phyloP scores from a whole-genome alignment of 768 basidiomycete species.

The Leucogyrophana mollusca region DNA sequence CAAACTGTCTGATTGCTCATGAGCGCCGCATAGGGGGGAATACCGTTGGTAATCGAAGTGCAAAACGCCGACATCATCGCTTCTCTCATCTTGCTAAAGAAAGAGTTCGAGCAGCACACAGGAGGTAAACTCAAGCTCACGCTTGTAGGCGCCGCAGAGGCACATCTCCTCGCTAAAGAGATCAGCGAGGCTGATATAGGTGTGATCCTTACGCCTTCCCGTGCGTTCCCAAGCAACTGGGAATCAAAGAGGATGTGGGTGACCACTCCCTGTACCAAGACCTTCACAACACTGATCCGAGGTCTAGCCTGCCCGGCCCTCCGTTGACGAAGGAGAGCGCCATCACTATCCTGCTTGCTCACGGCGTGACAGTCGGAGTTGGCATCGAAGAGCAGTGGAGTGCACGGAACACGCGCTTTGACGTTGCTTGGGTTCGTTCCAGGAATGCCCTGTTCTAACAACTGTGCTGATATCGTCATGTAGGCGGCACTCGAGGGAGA shows the following conservation, averaged over 20 bases:
- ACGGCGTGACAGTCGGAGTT: conserved; percentile 65
- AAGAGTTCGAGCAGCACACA: conserved; percentile 42
- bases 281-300: neutral
- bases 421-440: conserved; percentile 52
- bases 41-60: conserved; percentile 66
- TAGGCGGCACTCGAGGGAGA: conserved; percentile 35
- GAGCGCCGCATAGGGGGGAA: conserved; percentile 39
- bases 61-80: conserved; percentile 78
- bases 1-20: conserved; percentile 7
- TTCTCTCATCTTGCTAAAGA: conserved; percentile 59
- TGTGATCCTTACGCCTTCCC: conserved; percentile 63
- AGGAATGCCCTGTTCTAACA: neutral
- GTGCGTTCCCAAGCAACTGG: conserved; percentile 69
- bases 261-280: neutral
- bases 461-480: neutral
- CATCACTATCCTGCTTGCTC: conserved; percentile 53
- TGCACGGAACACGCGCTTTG: conserved; percentile 76
- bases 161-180: conserved; percentile 42
- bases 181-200: conserved; percentile 59
- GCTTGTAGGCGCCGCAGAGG: conserved; percentile 60
- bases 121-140: conserved; percentile 39
- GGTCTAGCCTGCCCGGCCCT: conserved; percentile 59
- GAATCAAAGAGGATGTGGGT: conserved; percentile 62
- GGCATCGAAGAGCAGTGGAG: conserved; percentile 63
- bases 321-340: conserved; percentile 56